Evolutionary conservation across 805 yeast species (phyloP).

Genomic region (Kodamaea restingae): DNA sequence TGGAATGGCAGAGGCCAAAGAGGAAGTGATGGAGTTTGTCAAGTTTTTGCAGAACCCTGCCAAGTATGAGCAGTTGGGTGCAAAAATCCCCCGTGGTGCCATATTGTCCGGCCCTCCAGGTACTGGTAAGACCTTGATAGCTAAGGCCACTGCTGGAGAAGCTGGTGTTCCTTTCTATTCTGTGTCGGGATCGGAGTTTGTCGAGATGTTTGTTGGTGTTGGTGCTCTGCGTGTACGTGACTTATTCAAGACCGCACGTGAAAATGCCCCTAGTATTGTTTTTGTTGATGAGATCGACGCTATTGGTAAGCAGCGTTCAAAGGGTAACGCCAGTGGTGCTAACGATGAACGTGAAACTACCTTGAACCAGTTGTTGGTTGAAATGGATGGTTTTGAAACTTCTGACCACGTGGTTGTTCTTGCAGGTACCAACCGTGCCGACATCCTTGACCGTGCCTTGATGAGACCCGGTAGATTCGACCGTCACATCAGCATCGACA

Average conservation of each 20-base stretch:
- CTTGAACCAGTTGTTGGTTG: slow-evolving; percentile 89
- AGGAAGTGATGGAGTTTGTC: slow-evolving; percentile 97
- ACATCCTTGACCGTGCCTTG: slow-evolving; percentile 86
- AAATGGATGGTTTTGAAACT: slow-evolving; percentile 95
- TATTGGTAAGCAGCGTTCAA: slow-evolving; percentile 88
- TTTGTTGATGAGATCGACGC: slow-evolving; percentile 99
- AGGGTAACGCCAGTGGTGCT: slow-evolving; percentile 72
- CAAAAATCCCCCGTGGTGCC: slow-evolving; percentile 97
- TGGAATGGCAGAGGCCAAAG: slow-evolving; percentile 95
- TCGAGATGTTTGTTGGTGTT: slow-evolving; percentile 98
- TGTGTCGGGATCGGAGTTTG: slow-evolving; percentile 96
- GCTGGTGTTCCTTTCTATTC: slow-evolving; percentile 96
- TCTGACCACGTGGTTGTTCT: slow-evolving; percentile 92
- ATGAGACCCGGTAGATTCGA: slow-evolving; percentile 98
- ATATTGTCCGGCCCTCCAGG: slow-evolving; percentile 98
- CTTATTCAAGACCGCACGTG: slow-evolving; percentile 85
- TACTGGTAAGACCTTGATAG: slow-evolving; percentile 95
- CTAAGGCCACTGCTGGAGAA: slow-evolving; percentile 99
- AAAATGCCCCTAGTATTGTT: slow-evolving; percentile 91
- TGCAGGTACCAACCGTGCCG: slow-evolving; percentile 97
- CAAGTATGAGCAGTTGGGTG: slow-evolving; percentile 90
- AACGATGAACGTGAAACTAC: slow-evolving; percentile 98
- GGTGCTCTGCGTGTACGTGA: slow-evolving; percentile 99
- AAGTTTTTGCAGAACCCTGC: slow-evolving; percentile 85
- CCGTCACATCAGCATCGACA: slow-evolving; percentile 85